Evolutionary conservation across 352 stramenopile genomes (phyloP), one percentile per base, ranked within the genome.

Genomic region (Globisporangium viniferum): DNA sequence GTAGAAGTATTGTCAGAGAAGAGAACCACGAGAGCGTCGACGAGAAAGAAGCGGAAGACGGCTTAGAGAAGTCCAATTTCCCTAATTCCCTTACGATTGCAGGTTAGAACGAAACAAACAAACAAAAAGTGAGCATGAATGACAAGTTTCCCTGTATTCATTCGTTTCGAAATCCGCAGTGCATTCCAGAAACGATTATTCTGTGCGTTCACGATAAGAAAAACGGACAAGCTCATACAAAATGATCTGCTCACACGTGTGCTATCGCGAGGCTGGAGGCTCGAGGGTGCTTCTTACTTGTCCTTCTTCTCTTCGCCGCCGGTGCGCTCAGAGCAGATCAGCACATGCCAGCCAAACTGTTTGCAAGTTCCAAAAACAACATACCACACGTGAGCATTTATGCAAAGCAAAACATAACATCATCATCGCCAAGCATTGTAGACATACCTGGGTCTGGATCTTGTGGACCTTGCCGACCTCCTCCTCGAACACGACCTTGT

Each of bases 401-500:
- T 10, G 10, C 51, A 5, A 20, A 72, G 4, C 39, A 57, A 12
- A 41, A 29, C 1, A 20, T 10, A 36, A 5, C 20, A 66, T 5
- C 20, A 53, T n/a, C 22, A 53, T 22, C 31, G 33, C 84, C 78
- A 27, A 86, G 69, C 69, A 51, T 51, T 24, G 10, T 57, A 39
- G 5, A 54, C 54, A 15, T 74, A 91, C 84, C 84, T 92, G 81
- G 20, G 86, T 92, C 72, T 86, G 74, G 49, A 94, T 80, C 71
- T 92, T 94, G 78, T 92, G 81, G 33, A 92, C 81, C 15, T 79
- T 72, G 57, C 81, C 80, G 58, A 89, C 78, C 27, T 70, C 58
- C 57, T 82, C 73, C 59, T 94, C 81, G 64, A 94, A 93, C 36
- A 90, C 84, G 22, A 94, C 83, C 64, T 86, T 84, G 67, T 94